Percentiles rank a stretch among this genome's conserved stretches.
Conservation (phyloP, 2,329 filamentous ascomycete genomes). For the Purpureocillium lavendulum region DNA sequence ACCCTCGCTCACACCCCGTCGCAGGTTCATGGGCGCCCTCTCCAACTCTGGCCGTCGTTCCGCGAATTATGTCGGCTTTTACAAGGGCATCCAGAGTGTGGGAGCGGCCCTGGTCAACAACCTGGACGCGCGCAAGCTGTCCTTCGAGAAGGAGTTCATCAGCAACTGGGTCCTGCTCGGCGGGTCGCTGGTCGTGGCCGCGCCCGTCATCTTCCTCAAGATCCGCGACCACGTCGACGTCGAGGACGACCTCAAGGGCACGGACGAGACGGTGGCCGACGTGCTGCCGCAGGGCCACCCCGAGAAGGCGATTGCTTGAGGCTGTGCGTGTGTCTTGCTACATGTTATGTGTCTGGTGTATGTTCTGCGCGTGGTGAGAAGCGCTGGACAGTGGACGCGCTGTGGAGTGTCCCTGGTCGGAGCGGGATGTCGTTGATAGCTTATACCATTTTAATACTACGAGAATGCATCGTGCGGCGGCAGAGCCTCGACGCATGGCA, state of each 20-base stretch:
- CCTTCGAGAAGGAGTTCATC: slow-evolving; percentile 66
- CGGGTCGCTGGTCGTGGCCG: slow-evolving; percentile 63
- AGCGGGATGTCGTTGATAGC: no score
- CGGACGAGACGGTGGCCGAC: slow-evolving; percentile 72
- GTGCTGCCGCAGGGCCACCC: slow-evolving; percentile 31
- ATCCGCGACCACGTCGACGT: slow-evolving; percentile 71
- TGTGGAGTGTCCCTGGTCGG: no score
- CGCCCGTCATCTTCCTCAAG: slow-evolving; percentile 69
- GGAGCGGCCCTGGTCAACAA: slow-evolving; percentile 48
- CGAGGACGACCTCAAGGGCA: slow-evolving; percentile 76
- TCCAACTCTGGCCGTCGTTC: slow-evolving; percentile 88
- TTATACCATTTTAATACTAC: no score
- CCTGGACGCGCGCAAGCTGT: slow-evolving; percentile 25
- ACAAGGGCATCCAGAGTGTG: slow-evolving; percentile 72
- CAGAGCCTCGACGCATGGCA: no score
- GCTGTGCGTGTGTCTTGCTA: no score
- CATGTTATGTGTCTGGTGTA: no score
- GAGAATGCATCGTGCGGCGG: no score
- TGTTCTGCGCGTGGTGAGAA: no score
- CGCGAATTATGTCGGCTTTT: slow-evolving; percentile 76
- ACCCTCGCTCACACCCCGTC: no score
- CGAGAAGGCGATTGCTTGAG: background rate
- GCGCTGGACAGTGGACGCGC: no score
- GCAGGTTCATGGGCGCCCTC: slow-evolving; percentile 80
- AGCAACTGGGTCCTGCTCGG: slow-evolving; percentile 65